Percentiles rank a stretch among this genome's conserved stretches.
phyloP scores from a whole-genome alignment of 495 filamentous ascomycete species.

The Hypoxylon intermedium region DNA sequence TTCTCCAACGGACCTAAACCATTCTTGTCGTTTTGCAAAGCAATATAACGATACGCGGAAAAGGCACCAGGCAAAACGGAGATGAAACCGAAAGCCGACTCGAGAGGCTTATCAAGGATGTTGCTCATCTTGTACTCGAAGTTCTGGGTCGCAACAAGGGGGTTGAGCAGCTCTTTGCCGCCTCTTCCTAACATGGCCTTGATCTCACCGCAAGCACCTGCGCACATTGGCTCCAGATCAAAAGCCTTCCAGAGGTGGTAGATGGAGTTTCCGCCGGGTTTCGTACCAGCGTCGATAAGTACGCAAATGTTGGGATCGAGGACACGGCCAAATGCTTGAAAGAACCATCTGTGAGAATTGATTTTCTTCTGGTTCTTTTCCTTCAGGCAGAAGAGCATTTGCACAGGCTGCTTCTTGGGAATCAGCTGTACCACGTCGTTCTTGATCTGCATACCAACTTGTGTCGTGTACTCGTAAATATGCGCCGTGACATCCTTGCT shows the following conservation, averaged over 20 bases:
- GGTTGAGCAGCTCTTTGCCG: slow-evolving; percentile 89
- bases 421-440: slow-evolving; percentile 85
- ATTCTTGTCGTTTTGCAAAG: slow-evolving; percentile 94
- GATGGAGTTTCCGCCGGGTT: slow-evolving; percentile 89
- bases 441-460: slow-evolving; percentile 86
- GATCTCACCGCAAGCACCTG: slow-evolving; percentile 97
- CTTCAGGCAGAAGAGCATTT: slow-evolving; percentile 98
- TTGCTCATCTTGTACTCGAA: slow-evolving; percentile 99
- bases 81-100: slow-evolving; percentile 98
- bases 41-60: slow-evolving; percentile 93
- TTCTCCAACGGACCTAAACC: slow-evolving; percentile 92
- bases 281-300: slow-evolving; percentile 94
- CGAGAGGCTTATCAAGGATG: slow-evolving; percentile 96
- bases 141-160: slow-evolving; percentile 94
- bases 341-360: slow-evolving; percentile 99
- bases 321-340: slow-evolving; percentile 93
- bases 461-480: slow-evolving; percentile 99
- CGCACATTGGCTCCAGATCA: slow-evolving; percentile 96
- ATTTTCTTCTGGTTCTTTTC: slow-evolving; percentile 99
- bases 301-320: slow-evolving; percentile 96
- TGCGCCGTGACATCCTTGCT: slow-evolving; percentile 96
- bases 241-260: slow-evolving; percentile 99
- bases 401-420: slow-evolving; percentile 79
- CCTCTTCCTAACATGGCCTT: slow-evolving; percentile 94
- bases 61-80: slow-evolving; percentile 96